Conservation (phyloP, 2,329 filamentous ascomycete genomes). For the Cyphellophora attinorum region DNA sequence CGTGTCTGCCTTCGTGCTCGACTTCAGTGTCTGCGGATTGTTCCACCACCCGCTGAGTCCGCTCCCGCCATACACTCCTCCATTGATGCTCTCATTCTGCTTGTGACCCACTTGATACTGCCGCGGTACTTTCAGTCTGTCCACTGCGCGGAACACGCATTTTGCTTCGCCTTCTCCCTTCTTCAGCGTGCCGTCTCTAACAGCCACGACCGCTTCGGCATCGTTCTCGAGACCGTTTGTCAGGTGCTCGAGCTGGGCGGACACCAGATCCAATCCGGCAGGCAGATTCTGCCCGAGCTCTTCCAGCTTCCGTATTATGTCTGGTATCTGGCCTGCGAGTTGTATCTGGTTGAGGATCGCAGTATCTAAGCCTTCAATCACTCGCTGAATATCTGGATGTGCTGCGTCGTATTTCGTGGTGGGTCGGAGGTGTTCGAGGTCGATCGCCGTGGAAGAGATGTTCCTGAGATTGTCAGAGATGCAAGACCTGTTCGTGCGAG, state of each 20-base stretch:
- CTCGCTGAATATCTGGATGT: slow-evolving; percentile 66
- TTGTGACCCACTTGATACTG: slow-evolving; percentile 45
- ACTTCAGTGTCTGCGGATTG: slow-evolving; percentile 19
- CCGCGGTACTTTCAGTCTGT: slow-evolving; percentile 62
- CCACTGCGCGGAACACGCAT: slow-evolving; percentile 62
- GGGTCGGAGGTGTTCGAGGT: slow-evolving; percentile 66
- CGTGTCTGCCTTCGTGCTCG: slow-evolving; percentile 22
- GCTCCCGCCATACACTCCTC: slow-evolving; percentile 12
- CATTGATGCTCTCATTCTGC: slow-evolving; percentile 13
- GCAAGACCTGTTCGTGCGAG: background rate
- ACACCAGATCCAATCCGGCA: slow-evolving; percentile 55
- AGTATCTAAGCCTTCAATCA: slow-evolving; percentile 69
- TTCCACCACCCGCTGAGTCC: slow-evolving; percentile 22
- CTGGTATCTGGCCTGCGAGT: slow-evolving; percentile 63
- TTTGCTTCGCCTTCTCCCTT: slow-evolving; percentile 62
- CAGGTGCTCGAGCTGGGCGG: slow-evolving; percentile 52
- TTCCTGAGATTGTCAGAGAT: slow-evolving; percentile 27
- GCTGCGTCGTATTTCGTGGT: slow-evolving; percentile 91
- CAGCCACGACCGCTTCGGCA: slow-evolving; percentile 48
- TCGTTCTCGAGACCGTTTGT: slow-evolving; percentile 56
- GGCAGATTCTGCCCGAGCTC: slow-evolving; percentile 55
- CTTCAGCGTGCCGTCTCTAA: slow-evolving; percentile 46
- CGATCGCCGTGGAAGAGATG: slow-evolving; percentile 66
- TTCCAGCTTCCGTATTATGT: slow-evolving; percentile 55
- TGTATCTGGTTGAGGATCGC: slow-evolving; percentile 72